Percentiles rank a stretch among this genome's conserved stretches.
Conservation (phyloP, 176 grass and related monocot species). For the Aegilops bicornis region DNA sequence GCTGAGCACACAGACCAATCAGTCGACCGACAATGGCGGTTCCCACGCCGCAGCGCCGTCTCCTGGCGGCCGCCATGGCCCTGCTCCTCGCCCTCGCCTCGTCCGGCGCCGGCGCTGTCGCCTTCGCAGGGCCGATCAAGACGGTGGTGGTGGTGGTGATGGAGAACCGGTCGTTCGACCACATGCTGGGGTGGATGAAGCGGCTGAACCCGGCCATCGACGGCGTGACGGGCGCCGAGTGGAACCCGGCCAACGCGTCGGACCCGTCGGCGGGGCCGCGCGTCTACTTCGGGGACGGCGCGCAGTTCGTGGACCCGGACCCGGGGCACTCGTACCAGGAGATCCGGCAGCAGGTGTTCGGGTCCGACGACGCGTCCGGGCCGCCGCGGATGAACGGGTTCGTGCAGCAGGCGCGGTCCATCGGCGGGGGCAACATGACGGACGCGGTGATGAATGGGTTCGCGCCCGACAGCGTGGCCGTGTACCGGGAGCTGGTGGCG, state of each 20-base stretch:
- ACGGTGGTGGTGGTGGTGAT: slow-evolving; percentile 92
- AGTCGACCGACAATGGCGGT: slow-evolving; percentile 9
- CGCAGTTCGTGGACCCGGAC: slow-evolving; percentile 90
- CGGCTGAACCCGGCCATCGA: slow-evolving; percentile 78
- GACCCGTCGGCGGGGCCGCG: slow-evolving; percentile 39
- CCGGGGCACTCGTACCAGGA: slow-evolving; percentile 97
- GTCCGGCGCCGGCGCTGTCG: background rate
- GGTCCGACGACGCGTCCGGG: slow-evolving; percentile 55
- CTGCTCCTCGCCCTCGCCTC: slow-evolving; percentile 3
- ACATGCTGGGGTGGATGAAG: slow-evolving; percentile 99
- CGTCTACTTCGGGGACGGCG: slow-evolving; percentile 80
- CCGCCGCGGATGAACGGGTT: slow-evolving; percentile 77
- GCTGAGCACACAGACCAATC: background rate
- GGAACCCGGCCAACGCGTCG: slow-evolving; percentile 60
- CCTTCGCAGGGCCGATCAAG: slow-evolving; percentile 55
- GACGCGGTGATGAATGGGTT: slow-evolving; percentile 89
- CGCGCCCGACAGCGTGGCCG: slow-evolving; percentile 69
- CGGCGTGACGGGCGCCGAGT: slow-evolving; percentile 71
- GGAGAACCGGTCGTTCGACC: slow-evolving; percentile 99
- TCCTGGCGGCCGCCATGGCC: background rate
- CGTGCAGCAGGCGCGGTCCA: slow-evolving; percentile 79
- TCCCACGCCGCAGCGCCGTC: background rate
- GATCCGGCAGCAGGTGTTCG: slow-evolving; percentile 93
- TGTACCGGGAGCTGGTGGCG: slow-evolving; percentile 72
- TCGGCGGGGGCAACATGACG: slow-evolving; percentile 62